Percentiles rank a stretch among this genome's conserved stretches.
Evolutionary conservation across 2,329 filamentous ascomycete species (phyloP).

Genomic region (Fusarium sterilihyphosum): DNA sequence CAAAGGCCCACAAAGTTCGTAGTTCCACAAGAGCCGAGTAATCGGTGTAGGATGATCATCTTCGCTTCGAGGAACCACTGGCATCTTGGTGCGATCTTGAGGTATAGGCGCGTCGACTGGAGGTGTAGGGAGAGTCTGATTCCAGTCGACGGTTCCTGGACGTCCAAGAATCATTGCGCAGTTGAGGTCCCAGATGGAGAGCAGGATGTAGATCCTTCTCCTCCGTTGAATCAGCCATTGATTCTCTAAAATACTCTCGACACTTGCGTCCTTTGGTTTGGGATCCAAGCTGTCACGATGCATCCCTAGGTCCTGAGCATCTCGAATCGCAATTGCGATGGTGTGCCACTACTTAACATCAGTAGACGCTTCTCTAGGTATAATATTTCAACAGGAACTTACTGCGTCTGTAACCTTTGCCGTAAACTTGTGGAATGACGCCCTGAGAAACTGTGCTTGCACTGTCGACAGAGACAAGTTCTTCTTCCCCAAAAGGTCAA

Average conservation of each 20-base stretch:
- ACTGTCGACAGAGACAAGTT: constrained; percentile 66
- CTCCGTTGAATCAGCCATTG: constrained; percentile 68
- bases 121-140: constrained; percentile 56
- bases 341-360: constrained; percentile 60
- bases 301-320: constrained; percentile 71
- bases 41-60: constrained; percentile 66
- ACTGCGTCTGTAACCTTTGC: constrained; percentile 68
- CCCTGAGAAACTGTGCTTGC: constrained; percentile 66
- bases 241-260: constrained; percentile 63
- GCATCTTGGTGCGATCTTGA: constrained; percentile 57
- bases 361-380: background rate
- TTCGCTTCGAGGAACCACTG: constrained; percentile 58
- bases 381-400: background rate
- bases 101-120: constrained; percentile 65
- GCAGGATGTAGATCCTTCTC: constrained; percentile 65
- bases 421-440: constrained; percentile 67
- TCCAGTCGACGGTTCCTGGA: constrained; percentile 64
- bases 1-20: constrained; percentile 58
- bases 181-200: constrained; percentile 63
- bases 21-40: constrained; percentile 63
- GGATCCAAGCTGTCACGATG: constrained; percentile 65
- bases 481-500: constrained; percentile 65
- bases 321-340: constrained; percentile 65
- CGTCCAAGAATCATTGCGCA: constrained; percentile 64
- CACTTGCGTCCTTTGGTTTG: constrained; percentile 55